Percentiles rank a stretch among this genome's conserved stretches.
Conservation (phyloP, 345 rosid species). For the Hypericum androsaemum region DNA sequence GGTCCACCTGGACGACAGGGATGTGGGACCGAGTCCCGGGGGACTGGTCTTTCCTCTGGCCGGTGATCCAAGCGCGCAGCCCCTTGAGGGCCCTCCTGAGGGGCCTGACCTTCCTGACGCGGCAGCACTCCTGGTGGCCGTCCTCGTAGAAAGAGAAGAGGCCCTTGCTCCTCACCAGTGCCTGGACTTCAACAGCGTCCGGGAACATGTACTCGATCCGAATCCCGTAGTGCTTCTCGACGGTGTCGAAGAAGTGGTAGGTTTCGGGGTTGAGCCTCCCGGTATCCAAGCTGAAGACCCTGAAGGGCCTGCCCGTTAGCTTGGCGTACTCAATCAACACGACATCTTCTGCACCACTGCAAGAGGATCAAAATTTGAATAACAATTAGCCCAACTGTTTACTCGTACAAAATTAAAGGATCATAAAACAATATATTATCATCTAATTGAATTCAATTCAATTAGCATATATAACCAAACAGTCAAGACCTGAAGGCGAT, state of each 20-base stretch:
- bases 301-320: constrained; percentile 65
- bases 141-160: constrained; percentile 89
- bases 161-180: constrained; percentile 79
- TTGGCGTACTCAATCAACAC: constrained; percentile 89
- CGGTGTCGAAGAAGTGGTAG: constrained; percentile 52
- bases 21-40: constrained; percentile 81
- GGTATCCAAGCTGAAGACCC: constrained; percentile 89
- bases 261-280: constrained; percentile 93
- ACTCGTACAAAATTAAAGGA: no score
- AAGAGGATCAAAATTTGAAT: not conserved
- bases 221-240: constrained; percentile 72
- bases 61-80: constrained; percentile 89
- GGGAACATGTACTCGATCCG: constrained; percentile 91
- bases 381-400: no score
- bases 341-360: constrained; percentile 98
- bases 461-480: no score
- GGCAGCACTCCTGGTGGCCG: constrained; percentile 98
- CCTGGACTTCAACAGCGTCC: constrained; percentile 90
- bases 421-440: no score
- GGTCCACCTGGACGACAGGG: constrained; percentile 87
- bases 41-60: constrained; percentile 94
- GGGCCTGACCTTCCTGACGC: constrained; percentile 93
- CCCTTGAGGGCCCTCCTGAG: constrained; percentile 83
- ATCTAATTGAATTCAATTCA: no score
- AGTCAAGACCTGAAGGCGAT: constrained; percentile 98